Percentiles rank a stretch among this genome's conserved stretches.
These are phyloP conservation scores for Anthracocystis walkeri DNA, from an alignment of 1,284 basidiomycete genomes.

Conservation along the genomic window DNA sequence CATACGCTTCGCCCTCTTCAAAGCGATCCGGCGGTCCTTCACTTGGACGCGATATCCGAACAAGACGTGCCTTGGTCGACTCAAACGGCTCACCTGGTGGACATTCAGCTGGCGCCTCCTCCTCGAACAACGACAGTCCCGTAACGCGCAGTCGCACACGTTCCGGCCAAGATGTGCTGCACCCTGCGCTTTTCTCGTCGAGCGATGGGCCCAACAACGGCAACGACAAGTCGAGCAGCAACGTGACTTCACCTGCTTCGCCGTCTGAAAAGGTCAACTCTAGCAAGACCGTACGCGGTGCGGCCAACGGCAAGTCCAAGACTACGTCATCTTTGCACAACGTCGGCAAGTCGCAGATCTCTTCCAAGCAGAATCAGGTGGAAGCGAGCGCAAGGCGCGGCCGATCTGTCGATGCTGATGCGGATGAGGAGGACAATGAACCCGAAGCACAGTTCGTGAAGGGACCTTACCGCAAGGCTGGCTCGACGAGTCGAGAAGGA, in stretches of 20 bases:
- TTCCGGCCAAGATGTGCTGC: slow-evolving; percentile 36
- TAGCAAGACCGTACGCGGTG: slow-evolving; percentile 7
- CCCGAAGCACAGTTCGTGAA: slow-evolving; percentile 30
- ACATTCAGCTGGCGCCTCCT: slow-evolving; percentile 15
- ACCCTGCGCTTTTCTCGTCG: slow-evolving; percentile 51
- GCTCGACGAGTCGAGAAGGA: slow-evolving; percentile 25
- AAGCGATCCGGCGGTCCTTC: slow-evolving; percentile 25
- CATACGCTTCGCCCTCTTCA: slow-evolving; percentile 54
- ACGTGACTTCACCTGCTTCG: slow-evolving; percentile 53
- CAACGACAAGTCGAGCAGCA: slow-evolving; percentile 46
- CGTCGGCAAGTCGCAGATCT: slow-evolving; percentile 19
- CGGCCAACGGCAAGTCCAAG: slow-evolving; percentile 15
- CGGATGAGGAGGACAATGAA: slow-evolving; percentile 34
- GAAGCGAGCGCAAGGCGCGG: slow-evolving; percentile 14
- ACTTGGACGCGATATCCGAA: slow-evolving; percentile 24
- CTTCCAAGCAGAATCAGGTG: slow-evolving; percentile 19
- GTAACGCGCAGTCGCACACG: slow-evolving; percentile 54
- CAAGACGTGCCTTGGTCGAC: slow-evolving; percentile 1
- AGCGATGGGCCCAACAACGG: slow-evolving; percentile 32
- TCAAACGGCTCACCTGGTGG: slow-evolving; percentile 16
- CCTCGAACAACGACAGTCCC: slow-evolving; percentile 42
- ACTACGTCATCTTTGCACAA: slow-evolving; percentile 19
- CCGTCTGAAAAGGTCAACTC: slow-evolving; percentile 28
- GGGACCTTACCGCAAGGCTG: slow-evolving; percentile 32
- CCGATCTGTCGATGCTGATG: slow-evolving; percentile 8